phyloP scores from a whole-genome alignment of 306 rosid species.

The Prunus campanulata region DNA sequence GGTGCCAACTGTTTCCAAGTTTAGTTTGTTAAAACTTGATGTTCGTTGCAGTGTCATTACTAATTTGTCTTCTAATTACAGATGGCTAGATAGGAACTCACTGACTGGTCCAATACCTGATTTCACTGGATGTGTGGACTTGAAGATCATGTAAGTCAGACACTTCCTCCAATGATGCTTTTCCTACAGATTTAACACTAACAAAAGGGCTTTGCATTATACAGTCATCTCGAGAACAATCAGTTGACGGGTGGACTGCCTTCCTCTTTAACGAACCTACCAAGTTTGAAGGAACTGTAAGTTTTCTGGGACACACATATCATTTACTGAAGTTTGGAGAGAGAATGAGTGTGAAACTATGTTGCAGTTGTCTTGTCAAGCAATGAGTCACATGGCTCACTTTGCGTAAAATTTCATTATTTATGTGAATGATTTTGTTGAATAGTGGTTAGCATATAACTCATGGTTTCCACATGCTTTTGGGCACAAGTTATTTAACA shows the following conservation, averaged over 20 bases:
- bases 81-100: conserved; percentile 62
- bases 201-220: conserved; percentile 32
- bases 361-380: not conserved
- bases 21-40: conserved; percentile 12
- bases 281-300: conserved; percentile 83
- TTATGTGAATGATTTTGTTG: not conserved
- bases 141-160: conserved; percentile 71
- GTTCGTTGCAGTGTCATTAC: not conserved
- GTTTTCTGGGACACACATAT: conserved; percentile 31
- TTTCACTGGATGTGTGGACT: conserved; percentile 66
- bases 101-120: conserved; percentile 78
- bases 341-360: not conserved
- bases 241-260: conserved; percentile 74
- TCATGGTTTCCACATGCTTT: not conserved
- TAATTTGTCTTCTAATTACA: conserved; percentile 25
- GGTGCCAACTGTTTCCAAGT: conserved; percentile 12
- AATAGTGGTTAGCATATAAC: not conserved
- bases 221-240: conserved; percentile 91
- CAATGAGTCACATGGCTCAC: not conserved
- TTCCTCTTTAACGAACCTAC: conserved; percentile 60
- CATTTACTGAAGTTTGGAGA: not conserved
- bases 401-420: not conserved
- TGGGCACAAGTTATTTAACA: not conserved
- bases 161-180: conserved; percentile 12
- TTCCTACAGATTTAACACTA: conserved; percentile 25